phyloP scores from a whole-genome alignment of 2,329 filamentous ascomycete genomes.

The Leptographium procerum region DNA sequence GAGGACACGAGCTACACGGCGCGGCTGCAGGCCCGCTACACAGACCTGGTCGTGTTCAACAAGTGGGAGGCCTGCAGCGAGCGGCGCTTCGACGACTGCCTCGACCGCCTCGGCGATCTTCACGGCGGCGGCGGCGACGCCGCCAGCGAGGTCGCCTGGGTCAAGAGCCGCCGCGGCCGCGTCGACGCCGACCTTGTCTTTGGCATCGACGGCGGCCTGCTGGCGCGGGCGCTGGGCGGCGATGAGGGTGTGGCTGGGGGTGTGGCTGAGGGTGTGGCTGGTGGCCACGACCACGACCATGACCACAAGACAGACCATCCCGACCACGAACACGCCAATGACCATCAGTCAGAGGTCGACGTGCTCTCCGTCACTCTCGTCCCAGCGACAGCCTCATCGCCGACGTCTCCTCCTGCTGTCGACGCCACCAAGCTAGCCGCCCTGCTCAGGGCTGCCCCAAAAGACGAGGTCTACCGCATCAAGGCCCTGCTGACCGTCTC shows the following conservation, averaged over 20 bases:
- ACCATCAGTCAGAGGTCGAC: constrained; percentile 80
- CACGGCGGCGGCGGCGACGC: constrained; percentile 42
- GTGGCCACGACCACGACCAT: constrained; percentile 20
- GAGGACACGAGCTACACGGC: constrained; percentile 86
- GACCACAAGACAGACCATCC: constrained; percentile 28
- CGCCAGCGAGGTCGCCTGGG: constrained; percentile 51
- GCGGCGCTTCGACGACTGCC: constrained; percentile 60
- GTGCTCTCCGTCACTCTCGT: constrained; percentile 69
- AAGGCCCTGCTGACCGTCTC: constrained; percentile 55
- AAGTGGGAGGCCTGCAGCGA: constrained; percentile 79
- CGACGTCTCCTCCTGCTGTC: constrained; percentile 14
- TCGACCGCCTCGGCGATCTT: constrained; percentile 70
- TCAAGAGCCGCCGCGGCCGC: constrained; percentile 72
- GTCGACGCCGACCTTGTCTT: constrained; percentile 73
- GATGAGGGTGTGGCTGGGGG: constrained; percentile 35
- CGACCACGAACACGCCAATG: constrained; percentile 32
- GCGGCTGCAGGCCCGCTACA: constrained; percentile 77
- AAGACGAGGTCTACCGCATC: constrained; percentile 92
- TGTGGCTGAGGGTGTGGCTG: constrained; percentile 15
- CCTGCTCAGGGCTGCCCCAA: constrained; percentile 63
- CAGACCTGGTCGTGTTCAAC: constrained; percentile 82
- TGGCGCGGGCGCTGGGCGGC: constrained; percentile 29
- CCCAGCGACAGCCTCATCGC: constrained; percentile 6
- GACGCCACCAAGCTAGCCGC: constrained; percentile 51
- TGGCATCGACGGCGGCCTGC: constrained; percentile 72